phyloP scores from a whole-genome alignment of 2,329 filamentous ascomycete genomes.

The Botryosphaeria dothidea region DNA sequence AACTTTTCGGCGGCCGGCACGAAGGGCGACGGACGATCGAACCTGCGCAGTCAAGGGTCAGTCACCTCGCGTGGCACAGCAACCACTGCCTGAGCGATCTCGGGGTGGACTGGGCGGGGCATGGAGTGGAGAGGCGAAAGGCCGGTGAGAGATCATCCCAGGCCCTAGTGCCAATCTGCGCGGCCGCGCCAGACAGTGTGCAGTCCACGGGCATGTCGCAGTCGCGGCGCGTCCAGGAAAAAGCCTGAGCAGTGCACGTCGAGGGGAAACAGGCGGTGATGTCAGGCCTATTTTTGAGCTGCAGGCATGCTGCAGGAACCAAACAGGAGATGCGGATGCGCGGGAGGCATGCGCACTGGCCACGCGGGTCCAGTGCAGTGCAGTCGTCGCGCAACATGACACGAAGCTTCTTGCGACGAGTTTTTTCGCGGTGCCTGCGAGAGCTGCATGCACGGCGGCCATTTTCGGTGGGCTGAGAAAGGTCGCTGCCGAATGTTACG shows the following conservation, averaged over 20 bases:
- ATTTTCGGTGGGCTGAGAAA: background rate
- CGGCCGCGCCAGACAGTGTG: background rate
- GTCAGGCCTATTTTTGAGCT: constrained; percentile 5
- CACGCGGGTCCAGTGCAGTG: background rate
- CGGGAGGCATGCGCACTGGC: constrained; percentile 4
- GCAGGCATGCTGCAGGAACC: constrained; percentile 12
- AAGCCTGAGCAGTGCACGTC: background rate
- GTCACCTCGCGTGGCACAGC: background rate
- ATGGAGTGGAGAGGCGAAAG: background rate
- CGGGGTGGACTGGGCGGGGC: constrained; percentile 1
- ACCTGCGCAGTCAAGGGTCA: background rate
- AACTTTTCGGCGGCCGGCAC: background rate
- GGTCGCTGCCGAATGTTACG: background rate
- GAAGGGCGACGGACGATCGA: background rate
- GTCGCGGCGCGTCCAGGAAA: background rate
- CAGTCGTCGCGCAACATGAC: background rate
- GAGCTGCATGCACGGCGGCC: background rate
- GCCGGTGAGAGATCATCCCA: constrained; percentile 12
- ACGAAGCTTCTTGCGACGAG: constrained; percentile 1
- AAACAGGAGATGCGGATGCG: constrained; percentile 13
- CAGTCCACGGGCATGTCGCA: background rate
- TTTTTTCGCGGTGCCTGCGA: background rate
- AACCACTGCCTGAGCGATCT: constrained; percentile 5
- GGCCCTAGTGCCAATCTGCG: constrained; percentile 18
- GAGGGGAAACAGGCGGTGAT: background rate